Evolutionary conservation across 2,329 filamentous ascomycete species (phyloP).

Genomic region (Aspergillus eucalypticola): DNA sequence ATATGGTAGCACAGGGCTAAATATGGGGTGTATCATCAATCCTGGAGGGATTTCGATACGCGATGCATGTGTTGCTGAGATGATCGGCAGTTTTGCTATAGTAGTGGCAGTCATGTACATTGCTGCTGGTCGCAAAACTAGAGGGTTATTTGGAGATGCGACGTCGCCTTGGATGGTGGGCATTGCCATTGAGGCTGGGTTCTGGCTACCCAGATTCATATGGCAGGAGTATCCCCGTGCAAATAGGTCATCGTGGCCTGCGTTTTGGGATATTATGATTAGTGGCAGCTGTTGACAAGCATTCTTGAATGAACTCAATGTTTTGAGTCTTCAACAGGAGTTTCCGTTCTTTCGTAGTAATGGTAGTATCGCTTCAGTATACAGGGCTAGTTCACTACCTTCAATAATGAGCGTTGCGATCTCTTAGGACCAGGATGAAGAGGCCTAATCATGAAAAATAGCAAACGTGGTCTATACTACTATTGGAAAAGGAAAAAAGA

Average conservation of each 20-base stretch:
- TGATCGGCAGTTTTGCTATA: not conserved
- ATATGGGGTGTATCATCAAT: not conserved
- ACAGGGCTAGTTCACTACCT: too few species aligned
- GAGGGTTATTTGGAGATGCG: not conserved
- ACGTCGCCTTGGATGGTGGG: not conserved
- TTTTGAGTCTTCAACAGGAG: not conserved
- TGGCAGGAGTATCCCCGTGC: not conserved
- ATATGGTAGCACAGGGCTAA: not conserved
- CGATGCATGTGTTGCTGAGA: not conserved
- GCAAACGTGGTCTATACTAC: too few species aligned
- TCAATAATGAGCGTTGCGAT: too few species aligned
- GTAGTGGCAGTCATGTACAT: not conserved
- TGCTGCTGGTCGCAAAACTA: not conserved
- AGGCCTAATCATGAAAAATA: too few species aligned
- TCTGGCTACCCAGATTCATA: not conserved
- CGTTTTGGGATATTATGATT: not conserved
- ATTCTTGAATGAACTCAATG: too few species aligned
- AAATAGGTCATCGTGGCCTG: not conserved
- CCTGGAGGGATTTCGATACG: not conserved
- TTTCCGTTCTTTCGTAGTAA: accelerated
- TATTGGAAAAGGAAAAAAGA: not conserved
- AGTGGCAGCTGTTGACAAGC: too few species aligned
- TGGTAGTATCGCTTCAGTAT: too few species aligned
- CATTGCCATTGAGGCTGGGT: not conserved
- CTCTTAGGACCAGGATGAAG: accelerated